Evolutionary conservation across 306 rosid species (phyloP).

Genomic region (Trifolium fragiferum): DNA sequence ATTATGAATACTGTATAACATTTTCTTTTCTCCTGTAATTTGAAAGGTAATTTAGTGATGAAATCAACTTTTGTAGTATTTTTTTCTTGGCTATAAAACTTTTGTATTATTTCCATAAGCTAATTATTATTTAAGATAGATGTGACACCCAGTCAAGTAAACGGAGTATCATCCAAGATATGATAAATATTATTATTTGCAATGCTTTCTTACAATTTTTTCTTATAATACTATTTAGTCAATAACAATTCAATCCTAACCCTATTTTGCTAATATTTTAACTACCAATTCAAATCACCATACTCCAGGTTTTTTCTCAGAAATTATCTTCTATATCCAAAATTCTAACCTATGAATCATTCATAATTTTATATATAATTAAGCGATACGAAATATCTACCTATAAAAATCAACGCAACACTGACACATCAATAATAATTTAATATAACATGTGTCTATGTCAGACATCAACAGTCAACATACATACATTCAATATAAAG

Average conservation of each 20-base stretch:
- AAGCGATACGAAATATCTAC: too few relatives aligned
- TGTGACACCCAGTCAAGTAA: constrained; percentile 15
- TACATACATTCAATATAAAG: neutral
- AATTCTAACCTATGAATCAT: neutral
- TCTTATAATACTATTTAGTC: constrained; percentile 7
- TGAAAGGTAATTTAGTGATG: too few relatives aligned
- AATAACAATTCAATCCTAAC: constrained; percentile 11
- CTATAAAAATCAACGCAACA: too few relatives aligned
- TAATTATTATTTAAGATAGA: neutral
- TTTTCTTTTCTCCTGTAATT: too few relatives aligned
- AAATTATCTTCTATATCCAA: constrained; percentile 30
- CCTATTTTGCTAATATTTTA: neutral
- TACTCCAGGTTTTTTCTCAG: constrained; percentile 23
- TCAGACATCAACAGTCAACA: neutral
- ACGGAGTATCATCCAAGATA: neutral
- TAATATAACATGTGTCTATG: neutral
- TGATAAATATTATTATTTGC: neutral
- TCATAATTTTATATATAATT: neutral
- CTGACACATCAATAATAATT: too few relatives aligned
- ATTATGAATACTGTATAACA: too few relatives aligned
- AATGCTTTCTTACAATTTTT: neutral
- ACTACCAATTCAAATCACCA: constrained; percentile 23
- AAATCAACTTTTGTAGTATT: too few relatives aligned
- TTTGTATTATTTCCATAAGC: too few relatives aligned
- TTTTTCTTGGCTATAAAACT: too few relatives aligned